These are phyloP conservation scores for Tritrichomonas foetus DNA, from an alignment of 208 protist genomes.

Conservation along the genomic window DNA sequence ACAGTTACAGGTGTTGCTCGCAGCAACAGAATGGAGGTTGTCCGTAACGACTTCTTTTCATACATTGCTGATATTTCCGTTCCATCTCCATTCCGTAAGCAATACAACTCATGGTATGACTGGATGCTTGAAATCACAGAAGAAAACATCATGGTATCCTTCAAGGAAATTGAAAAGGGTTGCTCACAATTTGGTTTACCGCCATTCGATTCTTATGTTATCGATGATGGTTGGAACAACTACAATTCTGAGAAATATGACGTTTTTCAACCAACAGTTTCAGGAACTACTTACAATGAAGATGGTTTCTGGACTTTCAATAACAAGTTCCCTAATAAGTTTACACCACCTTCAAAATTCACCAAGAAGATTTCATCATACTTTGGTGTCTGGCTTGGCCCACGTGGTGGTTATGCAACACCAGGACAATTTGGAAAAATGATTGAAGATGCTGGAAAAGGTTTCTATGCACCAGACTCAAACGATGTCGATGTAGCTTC, in stretches of 20 bases:
- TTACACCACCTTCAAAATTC: not conserved
- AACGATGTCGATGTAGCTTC: not conserved
- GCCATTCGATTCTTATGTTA: not conserved
- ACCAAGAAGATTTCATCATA: not conserved
- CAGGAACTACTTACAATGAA: not conserved
- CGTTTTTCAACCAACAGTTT: not conserved
- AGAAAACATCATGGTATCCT: not conserved
- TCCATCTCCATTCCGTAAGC: not conserved
- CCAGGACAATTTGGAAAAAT: not conserved
- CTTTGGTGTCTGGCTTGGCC: conserved; percentile 22
- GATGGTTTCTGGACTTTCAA: not conserved
- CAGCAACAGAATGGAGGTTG: not conserved
- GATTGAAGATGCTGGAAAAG: not conserved
- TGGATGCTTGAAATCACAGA: not conserved
- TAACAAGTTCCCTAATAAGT: not conserved
- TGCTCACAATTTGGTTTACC: not conserved
- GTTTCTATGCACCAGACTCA: not conserved
- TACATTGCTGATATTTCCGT: not conserved
- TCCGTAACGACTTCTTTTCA: not conserved
- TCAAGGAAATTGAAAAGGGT: not conserved
- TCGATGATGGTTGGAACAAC: conserved; percentile 24
- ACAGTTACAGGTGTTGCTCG: not conserved
- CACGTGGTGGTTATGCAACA: not conserved
- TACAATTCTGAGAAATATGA: not conserved
- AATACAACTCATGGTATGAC: conserved; percentile 29